Evolutionary conservation across 441 rosid genomes (phyloP), one percentile per base, ranked within the genome.

Genomic region (Euphorbia celastroides): DNA sequence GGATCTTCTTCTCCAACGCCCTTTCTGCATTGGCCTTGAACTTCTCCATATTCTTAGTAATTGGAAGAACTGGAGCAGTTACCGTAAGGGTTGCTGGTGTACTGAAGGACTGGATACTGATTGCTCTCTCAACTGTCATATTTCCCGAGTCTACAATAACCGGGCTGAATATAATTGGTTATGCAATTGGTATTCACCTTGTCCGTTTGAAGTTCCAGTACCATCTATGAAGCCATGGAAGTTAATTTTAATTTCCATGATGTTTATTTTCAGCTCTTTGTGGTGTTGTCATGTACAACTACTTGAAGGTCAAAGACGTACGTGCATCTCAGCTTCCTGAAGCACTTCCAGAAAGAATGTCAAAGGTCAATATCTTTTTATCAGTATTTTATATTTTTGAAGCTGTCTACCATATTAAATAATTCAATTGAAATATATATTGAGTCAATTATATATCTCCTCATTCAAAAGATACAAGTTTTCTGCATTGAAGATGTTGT

Each of bases 1-100:
- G 98, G 99, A 95, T 92, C 62, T 95, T 95, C 78, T 87, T 95
- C 87, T 88, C 98, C 70, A 95, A 95, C 67, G 99, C 99, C 56
- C 81, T 92, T 14, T 88, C 97, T 79, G 99, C 99, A 51, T 75
- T 95, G 70, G 97, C 97, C 71, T 79, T 95, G 82, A 95, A 95
- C 75, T 84, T 92, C 82, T 90, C 99, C 69, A 95, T 85, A 78
- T 95, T 95, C 85, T 78, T 95, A 69, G 99, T 95, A 22, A 92
- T 95, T 42, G 99, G 98, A 46, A 88, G 98, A 84, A 95, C 98
- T 30, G 98, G 99, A 68, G 99, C 99, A 0, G 97, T 95, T 57
- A 92, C 97, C 38, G 84, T 95, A 68, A 84, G 99, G 72, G 99
- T 95, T 64, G 99, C 99, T 72, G 99, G 99, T 48, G 99, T 95